Base-by-base conservation (phyloP, 2,329 filamentous ascomycete genomes). In the Paraconiothyrium brasiliense region DNA sequence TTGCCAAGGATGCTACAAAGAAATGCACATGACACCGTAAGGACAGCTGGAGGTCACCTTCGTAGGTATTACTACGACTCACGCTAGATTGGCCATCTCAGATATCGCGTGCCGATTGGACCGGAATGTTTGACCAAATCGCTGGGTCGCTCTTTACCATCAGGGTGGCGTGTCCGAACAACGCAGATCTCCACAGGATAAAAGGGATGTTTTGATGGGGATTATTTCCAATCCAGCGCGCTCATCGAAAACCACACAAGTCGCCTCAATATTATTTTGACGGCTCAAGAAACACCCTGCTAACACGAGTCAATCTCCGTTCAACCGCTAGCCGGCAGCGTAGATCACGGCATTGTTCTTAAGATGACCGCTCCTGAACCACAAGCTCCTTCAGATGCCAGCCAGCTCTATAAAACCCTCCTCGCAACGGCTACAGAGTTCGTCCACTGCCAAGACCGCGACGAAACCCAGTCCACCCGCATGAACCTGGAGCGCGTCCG, bases 401-500 rank as follows among this genome's bases (percentile, higher is more conserved):
- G 61, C 1, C 16, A 27, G 20, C 47, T 57, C 41, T 71, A 71
- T 57, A 57, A 59, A 32, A 55, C 54, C 27, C 63, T 71, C 49
- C 54, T 62, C 43, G 34, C 44, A 24, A 72, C 68, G 4, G 61
- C 69, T 27, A 58, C 66, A 9, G 32, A 52, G 39, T 69, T 73
- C 60, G 60, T 72, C 34, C 22, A 55, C n/a, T 64, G 66, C 4
- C 62, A 60, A 58, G 49, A 59, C 43, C 55, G 60, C 39, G 48
- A 64, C 32, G 24, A 50, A 4, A 7, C 37, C 7, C 43, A 37
- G 7, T 51, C 60, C 1, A 52, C 47, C 5, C 61, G 61, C 39
- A 64, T 69, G 32, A 46, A 75, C 57, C 49, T 65, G 5, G 54
- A 65, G 9, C 57, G 54, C 13, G 64, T 76, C 41, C 63, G 60